Conservation (phyloP, 2,329 filamentous ascomycete species). For the Seiridium unicorne region DNA sequence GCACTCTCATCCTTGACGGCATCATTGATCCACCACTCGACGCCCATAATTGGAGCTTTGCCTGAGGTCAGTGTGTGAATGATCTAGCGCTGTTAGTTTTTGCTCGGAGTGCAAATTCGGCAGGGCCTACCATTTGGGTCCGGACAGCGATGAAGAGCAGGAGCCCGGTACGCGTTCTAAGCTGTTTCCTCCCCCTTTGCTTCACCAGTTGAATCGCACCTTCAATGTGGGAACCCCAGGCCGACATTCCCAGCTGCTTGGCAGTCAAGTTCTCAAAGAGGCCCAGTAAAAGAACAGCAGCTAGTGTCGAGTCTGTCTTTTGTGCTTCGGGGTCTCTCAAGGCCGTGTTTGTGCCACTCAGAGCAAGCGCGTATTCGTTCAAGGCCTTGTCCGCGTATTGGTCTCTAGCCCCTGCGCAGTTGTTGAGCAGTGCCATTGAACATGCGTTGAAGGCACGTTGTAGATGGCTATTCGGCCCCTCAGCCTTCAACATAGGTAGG, state of each 20-base stretch:
- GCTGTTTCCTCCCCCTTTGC: slow-evolving; percentile 53
- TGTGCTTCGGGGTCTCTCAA: slow-evolving; percentile 48
- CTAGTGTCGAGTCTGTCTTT: slow-evolving; percentile 56
- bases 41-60: slow-evolving; percentile 50
- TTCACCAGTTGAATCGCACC: slow-evolving; percentile 62
- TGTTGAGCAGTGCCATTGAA: slow-evolving; percentile 55
- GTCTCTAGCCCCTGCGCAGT: slow-evolving; percentile 37
- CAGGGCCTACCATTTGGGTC: slow-evolving; percentile 52
- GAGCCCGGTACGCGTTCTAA: slow-evolving; percentile 50
- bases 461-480: slow-evolving; percentile 44
- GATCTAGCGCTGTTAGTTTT: slow-evolving; percentile 35
- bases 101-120: slow-evolving; percentile 1
- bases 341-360: slow-evolving; percentile 51
- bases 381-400: slow-evolving; percentile 41
- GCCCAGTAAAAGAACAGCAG: slow-evolving; percentile 57
- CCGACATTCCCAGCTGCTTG: slow-evolving; percentile 50
- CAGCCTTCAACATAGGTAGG: slow-evolving; percentile 50
- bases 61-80: slow-evolving; percentile 55
- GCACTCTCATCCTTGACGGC: slow-evolving; percentile 48
- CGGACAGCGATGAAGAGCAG: slow-evolving; percentile 59
- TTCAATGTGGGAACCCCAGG: slow-evolving; percentile 64
- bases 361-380: slow-evolving; percentile 53
- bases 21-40: slow-evolving; percentile 59
- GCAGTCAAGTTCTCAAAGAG: slow-evolving; percentile 61
- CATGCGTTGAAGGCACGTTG: slow-evolving; percentile 59